A percentile compares a stretch with the other conserved stretches of the same genome.
Evolutionary conservation across 139 green algal genomes (phyloP).

Genomic region (Cymbomonas tetramitiformis): DNA sequence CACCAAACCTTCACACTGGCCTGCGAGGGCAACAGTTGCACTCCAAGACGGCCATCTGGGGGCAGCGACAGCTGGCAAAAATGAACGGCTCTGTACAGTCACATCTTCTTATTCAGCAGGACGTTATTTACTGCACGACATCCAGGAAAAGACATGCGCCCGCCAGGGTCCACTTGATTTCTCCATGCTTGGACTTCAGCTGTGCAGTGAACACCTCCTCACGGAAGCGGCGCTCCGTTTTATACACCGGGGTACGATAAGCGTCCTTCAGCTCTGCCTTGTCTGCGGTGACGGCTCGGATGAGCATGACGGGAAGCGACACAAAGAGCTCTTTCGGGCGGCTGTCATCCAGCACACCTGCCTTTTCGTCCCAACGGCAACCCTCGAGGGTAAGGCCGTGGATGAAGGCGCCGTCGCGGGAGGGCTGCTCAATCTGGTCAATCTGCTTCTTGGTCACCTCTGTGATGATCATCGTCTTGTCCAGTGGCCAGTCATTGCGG

Average conservation of each 20-base stretch:
- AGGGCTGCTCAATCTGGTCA: constrained; percentile 59
- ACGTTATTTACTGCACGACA: constrained; percentile 15
- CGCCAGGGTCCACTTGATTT: constrained; percentile 72
- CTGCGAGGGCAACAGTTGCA: no score
- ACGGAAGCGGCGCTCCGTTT: constrained; percentile 65
- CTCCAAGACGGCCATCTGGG: no score
- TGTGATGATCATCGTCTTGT: constrained; percentile 76
- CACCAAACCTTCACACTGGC: no score
- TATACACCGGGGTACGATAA: constrained; percentile 82
- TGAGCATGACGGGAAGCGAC: constrained; percentile 64
- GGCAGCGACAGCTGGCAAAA: no score
- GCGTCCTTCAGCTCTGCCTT: constrained; percentile 63
- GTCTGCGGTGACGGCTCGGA: constrained; percentile 61
- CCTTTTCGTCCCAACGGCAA: constrained; percentile 65
- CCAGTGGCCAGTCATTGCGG: constrained; percentile 77
- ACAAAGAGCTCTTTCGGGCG: constrained; percentile 82
- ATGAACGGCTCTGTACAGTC: no score
- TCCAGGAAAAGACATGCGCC: constrained; percentile 10
- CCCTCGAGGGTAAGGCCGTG: constrained; percentile 85
- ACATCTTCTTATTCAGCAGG: no score
- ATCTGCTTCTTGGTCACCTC: constrained; percentile 75
- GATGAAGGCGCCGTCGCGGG: constrained; percentile 75
- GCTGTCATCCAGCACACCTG: constrained; percentile 65
- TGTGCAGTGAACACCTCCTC: constrained; percentile 83
- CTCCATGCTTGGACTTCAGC: constrained; percentile 60